These are phyloP conservation scores for Persicaria maculosa DNA, from an alignment of 148 eudicot species.

Conservation along the genomic window DNA sequence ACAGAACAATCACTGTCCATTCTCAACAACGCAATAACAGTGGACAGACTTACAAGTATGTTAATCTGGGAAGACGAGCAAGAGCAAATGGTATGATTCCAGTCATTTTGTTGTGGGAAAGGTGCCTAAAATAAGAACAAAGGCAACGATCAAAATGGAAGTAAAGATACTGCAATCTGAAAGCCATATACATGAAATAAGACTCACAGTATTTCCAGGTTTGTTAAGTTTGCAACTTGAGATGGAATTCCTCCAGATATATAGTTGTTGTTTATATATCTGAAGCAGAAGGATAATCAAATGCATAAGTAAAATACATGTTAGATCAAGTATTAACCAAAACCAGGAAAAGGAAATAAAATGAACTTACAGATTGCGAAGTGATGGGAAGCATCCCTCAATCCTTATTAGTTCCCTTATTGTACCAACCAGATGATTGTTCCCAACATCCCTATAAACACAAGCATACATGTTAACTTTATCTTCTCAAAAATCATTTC, in stretches of 20 bases:
- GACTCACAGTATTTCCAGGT: conserved; percentile 93
- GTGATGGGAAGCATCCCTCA: conserved; percentile 93
- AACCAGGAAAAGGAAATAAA: conserved; percentile 14
- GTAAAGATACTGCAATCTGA: conserved; percentile 2
- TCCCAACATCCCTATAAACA: conserved; percentile 71
- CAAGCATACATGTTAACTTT: conserved; percentile 7
- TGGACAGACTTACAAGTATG: conserved; percentile 73
- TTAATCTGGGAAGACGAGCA: conserved; percentile 27
- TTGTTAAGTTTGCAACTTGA: conserved; percentile 79
- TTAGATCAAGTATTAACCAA: neutral
- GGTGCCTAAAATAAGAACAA: conserved; percentile 42
- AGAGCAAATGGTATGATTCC: conserved; percentile 32
- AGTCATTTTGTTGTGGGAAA: conserved; percentile 89
- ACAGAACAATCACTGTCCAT: neutral
- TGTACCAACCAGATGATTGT: conserved; percentile 92
- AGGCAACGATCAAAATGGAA: neutral
- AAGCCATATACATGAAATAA: neutral
- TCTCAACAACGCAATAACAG: neutral
- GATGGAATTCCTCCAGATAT: conserved; percentile 92
- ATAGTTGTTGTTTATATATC: conserved; percentile 85
- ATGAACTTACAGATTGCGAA: conserved; percentile 81
- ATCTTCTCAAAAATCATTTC: neutral
- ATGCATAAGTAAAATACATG: neutral
- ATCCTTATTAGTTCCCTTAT: conserved; percentile 92
- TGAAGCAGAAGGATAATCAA: conserved; percentile 13